phyloP scores from a whole-genome alignment of 208 protist species.

The Phytomonas sp. region DNA sequence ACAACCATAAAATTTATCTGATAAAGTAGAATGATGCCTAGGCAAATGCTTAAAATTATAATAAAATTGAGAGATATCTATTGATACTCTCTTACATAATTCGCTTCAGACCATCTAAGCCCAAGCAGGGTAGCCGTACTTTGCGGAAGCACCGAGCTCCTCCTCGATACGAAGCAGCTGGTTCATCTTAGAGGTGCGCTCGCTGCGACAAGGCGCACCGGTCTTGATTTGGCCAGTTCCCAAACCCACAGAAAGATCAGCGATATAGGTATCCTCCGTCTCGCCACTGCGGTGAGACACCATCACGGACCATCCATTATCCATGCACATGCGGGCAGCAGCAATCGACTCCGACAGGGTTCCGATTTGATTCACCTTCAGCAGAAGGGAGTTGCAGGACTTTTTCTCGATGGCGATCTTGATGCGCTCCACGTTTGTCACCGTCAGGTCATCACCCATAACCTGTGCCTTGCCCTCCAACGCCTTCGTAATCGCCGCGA shows the following conservation, averaged over 20 bases:
- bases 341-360: slow-evolving; percentile 96
- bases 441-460: slow-evolving; percentile 98
- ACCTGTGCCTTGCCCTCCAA: slow-evolving; percentile 87
- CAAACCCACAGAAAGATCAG: slow-evolving; percentile 97
- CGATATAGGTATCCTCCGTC: slow-evolving; percentile 98
- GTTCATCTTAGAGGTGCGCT: slow-evolving; percentile 99
- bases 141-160: slow-evolving; percentile 71
- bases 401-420: slow-evolving; percentile 86
- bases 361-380: slow-evolving; percentile 99
- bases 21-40: neutral
- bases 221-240: slow-evolving; percentile 98
- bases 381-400: slow-evolving; percentile 96
- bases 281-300: slow-evolving; percentile 97
- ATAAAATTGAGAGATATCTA: neutral
- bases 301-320: slow-evolving; percentile 79
- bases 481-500: slow-evolving; percentile 64
- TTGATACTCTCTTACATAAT: neutral
- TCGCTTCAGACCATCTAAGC: slow-evolving; percentile 19
- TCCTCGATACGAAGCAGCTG: slow-evolving; percentile 98
- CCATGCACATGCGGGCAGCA: slow-evolving; percentile 86
- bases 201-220: slow-evolving; percentile 96
- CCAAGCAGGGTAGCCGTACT: slow-evolving; percentile 77
- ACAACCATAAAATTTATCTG: neutral
- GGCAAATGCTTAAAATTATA: slow-evolving; percentile 1
- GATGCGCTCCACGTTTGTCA: slow-evolving; percentile 97